Conservation (phyloP, 192 early-diverging fungal genomes). For the Umbelopsis ramanniana region DNA sequence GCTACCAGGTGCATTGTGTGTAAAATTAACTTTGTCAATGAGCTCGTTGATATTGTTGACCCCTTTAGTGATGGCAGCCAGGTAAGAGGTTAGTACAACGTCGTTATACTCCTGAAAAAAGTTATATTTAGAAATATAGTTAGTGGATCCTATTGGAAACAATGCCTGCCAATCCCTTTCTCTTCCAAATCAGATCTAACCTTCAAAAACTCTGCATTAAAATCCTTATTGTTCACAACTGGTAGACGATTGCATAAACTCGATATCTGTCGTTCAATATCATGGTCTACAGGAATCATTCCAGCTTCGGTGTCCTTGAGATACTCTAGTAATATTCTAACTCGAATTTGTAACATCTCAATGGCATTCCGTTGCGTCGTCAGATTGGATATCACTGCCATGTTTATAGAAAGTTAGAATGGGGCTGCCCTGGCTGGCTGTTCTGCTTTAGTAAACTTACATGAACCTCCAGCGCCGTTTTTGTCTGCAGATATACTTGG, state of each 20-base stretch:
- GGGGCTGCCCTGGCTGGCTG: no score
- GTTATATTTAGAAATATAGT: constrained; percentile 17
- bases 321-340: constrained; percentile 73
- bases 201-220: constrained; percentile 72
- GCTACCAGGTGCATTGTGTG: constrained; percentile 26
- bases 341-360: constrained; percentile 77
- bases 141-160: neutral
- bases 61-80: constrained; percentile 81
- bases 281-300: constrained; percentile 67
- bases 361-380: constrained; percentile 80
- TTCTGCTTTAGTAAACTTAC: constrained; percentile 44
- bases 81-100: constrained; percentile 73
- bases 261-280: constrained; percentile 76
- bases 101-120: constrained; percentile 79
- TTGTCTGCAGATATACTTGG: constrained; percentile 54
- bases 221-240: constrained; percentile 65
- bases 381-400: constrained; percentile 69
- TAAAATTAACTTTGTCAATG: constrained; percentile 59
- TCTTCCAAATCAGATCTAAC: constrained; percentile 45
- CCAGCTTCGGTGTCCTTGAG: constrained; percentile 71
- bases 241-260: constrained; percentile 76
- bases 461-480: constrained; percentile 53
- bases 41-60: constrained; percentile 69
- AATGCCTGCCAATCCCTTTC: no score
- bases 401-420: no score